Base-by-base conservation (phyloP, 768 basidiomycete species). In the Mycena leptocephala region DNA sequence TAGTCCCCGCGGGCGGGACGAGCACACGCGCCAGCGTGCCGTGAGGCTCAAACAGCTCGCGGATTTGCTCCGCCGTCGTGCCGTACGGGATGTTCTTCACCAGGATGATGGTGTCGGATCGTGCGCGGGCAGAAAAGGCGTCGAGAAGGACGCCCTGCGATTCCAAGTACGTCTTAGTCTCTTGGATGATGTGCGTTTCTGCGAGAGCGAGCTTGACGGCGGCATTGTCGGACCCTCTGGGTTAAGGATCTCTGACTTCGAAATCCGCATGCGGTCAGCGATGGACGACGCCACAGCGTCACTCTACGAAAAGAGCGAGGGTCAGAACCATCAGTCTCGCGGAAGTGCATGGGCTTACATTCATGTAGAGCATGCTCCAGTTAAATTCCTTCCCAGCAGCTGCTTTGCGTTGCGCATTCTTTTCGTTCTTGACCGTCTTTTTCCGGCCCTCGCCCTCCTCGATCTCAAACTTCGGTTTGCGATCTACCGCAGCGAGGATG, bases 61-160 rank as follows among this genome's bases (percentile, higher is more conserved):
- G 90, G n/a, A 99, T 92, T 76, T 96, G 92, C 22, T 92, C 90
- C 0, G 87, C 84, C 0, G 93, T 91, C 3, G 97, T 98, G 8
- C 95, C 96, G 80, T 95, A 98, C 0, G 98, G 98, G 56, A 99
- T 96, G 85, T 99, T 99, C 87, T 99, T 99, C 76, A 99, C 95
- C 22, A 99, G 90, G 76, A 99, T 93, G 39, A 89, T 92, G 0
- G 95, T 97, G 79, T 95, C 92, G 0, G 96, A 97, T 18, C 92
- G 89, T 5, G 86, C 86, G 16, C 84, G 84, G 1, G 89, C 84
- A 5, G 89, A 87, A 77, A 95, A 93, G 0, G 92, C 87, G 3
- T 91, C 88, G 1, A 95, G 84, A 24, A 92, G 82, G 71, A 95
- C 92, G 20, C 94, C 94, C 71, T 95, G 92, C 3, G 90, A 89